These are phyloP conservation scores for Trypanosoma congolense DNA, from an alignment of 208 protist species.

Conservation along the genomic window DNA sequence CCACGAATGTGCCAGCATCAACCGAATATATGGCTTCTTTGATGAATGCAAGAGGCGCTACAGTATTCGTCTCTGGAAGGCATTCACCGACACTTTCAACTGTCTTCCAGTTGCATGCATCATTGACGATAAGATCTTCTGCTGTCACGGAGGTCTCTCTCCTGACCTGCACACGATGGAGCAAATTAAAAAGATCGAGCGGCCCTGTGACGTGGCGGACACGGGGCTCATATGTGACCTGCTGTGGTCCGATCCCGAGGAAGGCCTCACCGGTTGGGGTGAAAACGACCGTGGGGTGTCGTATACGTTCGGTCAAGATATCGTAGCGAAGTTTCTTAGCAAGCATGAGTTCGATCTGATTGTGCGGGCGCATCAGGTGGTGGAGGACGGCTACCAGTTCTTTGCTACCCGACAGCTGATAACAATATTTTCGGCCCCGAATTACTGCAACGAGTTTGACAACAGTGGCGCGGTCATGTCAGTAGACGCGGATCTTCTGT, in stretches of 20 bases:
- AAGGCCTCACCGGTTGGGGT: slow-evolving; percentile 85
- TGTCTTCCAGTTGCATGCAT: slow-evolving; percentile 98
- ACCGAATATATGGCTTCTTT: slow-evolving; percentile 99
- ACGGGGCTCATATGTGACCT: slow-evolving; percentile 99
- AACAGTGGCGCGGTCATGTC: slow-evolving; percentile 99
- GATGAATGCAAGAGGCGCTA: slow-evolving; percentile 99
- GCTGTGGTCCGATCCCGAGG: slow-evolving; percentile 99
- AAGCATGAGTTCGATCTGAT: slow-evolving; percentile 95
- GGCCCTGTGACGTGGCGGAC: slow-evolving; percentile 99
- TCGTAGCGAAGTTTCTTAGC: slow-evolving; percentile 94
- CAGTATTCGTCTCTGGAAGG: slow-evolving; percentile 98
- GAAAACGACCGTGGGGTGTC: slow-evolving; percentile 92
- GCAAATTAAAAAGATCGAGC: slow-evolving; percentile 94
- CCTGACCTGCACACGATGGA: slow-evolving; percentile 96
- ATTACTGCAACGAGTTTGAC: slow-evolving; percentile 98
- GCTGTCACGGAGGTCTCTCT: slow-evolving; percentile 97
- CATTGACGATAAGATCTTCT: slow-evolving; percentile 99
- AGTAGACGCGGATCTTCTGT: slow-evolving; percentile 97
- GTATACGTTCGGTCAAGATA: slow-evolving; percentile 88
- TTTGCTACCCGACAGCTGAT: slow-evolving; percentile 94
- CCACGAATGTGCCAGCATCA: slow-evolving; percentile 99
- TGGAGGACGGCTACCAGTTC: slow-evolving; percentile 95
- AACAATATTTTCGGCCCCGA: slow-evolving; percentile 98
- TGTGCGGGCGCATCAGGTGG: slow-evolving; percentile 97
- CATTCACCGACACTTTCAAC: slow-evolving; percentile 99